Percentiles rank a stretch among this genome's conserved stretches.
phyloP scores from a whole-genome alignment of 352 stramenopile genomes.

The Plasmopara muralis region DNA sequence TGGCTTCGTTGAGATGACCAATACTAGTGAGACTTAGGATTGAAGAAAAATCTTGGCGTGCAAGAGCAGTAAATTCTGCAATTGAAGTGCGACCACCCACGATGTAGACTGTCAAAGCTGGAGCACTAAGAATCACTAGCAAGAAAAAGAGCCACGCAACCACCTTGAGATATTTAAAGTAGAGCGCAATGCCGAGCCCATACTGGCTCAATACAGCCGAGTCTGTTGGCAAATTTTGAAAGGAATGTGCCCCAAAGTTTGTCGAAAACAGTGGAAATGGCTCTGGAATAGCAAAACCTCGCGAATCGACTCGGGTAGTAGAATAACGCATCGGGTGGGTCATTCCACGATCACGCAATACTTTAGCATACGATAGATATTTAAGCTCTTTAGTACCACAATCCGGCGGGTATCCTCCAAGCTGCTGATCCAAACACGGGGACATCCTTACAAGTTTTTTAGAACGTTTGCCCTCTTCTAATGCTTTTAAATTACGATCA shows the following conservation, averaged over 20 bases:
- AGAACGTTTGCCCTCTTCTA: constrained; percentile 19
- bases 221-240: constrained; percentile 67
- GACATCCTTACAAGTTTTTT: constrained; percentile 21
- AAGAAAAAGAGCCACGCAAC: constrained; percentile 80
- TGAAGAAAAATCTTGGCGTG: constrained; percentile 55
- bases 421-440: constrained; percentile 47
- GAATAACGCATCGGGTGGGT: constrained; percentile 78
- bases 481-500: constrained; percentile 10
- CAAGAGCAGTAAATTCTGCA: constrained; percentile 51
- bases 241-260: constrained; percentile 75
- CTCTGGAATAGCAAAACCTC: constrained; percentile 48
- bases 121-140: constrained; percentile 56
- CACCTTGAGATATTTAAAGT: constrained; percentile 87
- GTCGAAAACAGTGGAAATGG: constrained; percentile 48
- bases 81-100: constrained; percentile 51
- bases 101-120: constrained; percentile 57
- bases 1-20: constrained; percentile 64
- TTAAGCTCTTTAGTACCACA: constrained; percentile 69
- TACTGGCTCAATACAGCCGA: constrained; percentile 73
- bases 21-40: constrained; percentile 78
- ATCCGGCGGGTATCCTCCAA: constrained; percentile 67
- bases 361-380: constrained; percentile 75
- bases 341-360: constrained; percentile 54
- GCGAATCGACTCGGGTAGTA: constrained; percentile 38
- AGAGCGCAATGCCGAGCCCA: constrained; percentile 65